These are phyloP conservation scores for Lipomyces sp. DNA, from an alignment of 805 yeast genomes.

Conservation along the genomic window DNA sequence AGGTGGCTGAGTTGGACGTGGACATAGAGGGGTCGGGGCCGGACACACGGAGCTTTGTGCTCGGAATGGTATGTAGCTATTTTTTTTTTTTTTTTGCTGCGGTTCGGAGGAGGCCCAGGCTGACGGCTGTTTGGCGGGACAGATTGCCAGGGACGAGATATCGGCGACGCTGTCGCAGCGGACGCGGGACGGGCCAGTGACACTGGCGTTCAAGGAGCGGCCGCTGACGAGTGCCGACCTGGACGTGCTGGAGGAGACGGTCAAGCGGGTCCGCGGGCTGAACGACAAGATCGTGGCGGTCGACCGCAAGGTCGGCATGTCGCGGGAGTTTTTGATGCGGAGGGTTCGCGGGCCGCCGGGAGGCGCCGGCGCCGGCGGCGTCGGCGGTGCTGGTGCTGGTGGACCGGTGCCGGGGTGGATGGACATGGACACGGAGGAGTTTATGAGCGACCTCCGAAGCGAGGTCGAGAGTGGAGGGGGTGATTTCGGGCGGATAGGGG, in stretches of 20 bases:
- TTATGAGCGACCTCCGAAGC: not conserved
- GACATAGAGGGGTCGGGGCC: slow-evolving; percentile 19
- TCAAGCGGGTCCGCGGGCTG: slow-evolving; percentile 9
- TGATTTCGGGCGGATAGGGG: no score
- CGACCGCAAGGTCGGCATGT: slow-evolving; percentile 21
- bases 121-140: not conserved
- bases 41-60: slow-evolving; percentile 4
- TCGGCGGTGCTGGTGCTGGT: not conserved
- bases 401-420: not conserved
- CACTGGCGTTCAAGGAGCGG: slow-evolving; percentile 7
- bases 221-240: slow-evolving; percentile 8
- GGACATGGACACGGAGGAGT: not conserved
- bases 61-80: slow-evolving; percentile 20
- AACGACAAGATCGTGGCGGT: slow-evolving; percentile 14
- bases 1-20: slow-evolving; percentile 11
- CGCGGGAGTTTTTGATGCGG: slow-evolving; percentile 17
- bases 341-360: not conserved
- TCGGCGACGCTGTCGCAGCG: slow-evolving; percentile 14
- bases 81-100: not conserved
- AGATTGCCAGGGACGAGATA: slow-evolving; percentile 12
- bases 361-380: not conserved
- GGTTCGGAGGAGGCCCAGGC: not conserved
- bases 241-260: slow-evolving; percentile 5
- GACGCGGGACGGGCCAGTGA: not conserved
- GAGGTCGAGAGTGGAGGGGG: not conserved